Base-by-base conservation (phyloP, 257 asterid genomes). In the Hygrophila difformis region DNA sequence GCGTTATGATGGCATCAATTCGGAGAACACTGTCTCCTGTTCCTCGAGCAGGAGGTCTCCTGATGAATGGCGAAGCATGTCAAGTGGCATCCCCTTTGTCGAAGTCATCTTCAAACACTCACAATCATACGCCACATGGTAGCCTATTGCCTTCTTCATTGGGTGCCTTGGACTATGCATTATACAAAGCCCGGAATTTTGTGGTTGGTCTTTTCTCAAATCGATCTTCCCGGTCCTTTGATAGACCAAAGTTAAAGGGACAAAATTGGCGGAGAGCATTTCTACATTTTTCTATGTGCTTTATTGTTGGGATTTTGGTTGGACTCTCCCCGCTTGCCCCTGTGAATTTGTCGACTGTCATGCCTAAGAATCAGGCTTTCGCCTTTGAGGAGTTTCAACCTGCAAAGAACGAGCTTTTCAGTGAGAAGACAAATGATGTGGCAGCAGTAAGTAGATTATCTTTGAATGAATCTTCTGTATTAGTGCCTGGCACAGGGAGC, bases 21-120 rank as follows among this genome's bases (percentile, higher is more conserved):
- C 67, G 95, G 64, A 67, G 95, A 60, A 63, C 85, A 19, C 24
- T 76, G 50, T 76, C 85, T 17, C 89, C 84, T 2, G 75, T 76
- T 54, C 76, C 82, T 55, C 72, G 83, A 12, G 74, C 73, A 0
- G 79, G 85, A 39, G 44, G 56, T 37, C 4, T 69, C 47, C 19
- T 62, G n/a, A n/a, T n/a, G 62, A 72, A 67, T 37, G 84, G 79
- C 9, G 91, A 81, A 61, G 84, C 79, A 7, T 62, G 58, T 36
- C 67, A 77, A 34, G 70, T 67, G 14, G 70, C 93, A 8, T 76
- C 93, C 24, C 80, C 92, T 8, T 51, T 78, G 60, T 76, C 91
- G 17, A 81, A 78, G 47, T 69, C 91, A 1, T 73, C 89, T 3
- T 67, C 93, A 0, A 60, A 60, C 39, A 65, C 53, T 55, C 79